Percentiles rank a stretch among this genome's conserved stretches.
phyloP scores from a whole-genome alignment of 331 rosid genomes.

The Prunus yedoensis region DNA sequence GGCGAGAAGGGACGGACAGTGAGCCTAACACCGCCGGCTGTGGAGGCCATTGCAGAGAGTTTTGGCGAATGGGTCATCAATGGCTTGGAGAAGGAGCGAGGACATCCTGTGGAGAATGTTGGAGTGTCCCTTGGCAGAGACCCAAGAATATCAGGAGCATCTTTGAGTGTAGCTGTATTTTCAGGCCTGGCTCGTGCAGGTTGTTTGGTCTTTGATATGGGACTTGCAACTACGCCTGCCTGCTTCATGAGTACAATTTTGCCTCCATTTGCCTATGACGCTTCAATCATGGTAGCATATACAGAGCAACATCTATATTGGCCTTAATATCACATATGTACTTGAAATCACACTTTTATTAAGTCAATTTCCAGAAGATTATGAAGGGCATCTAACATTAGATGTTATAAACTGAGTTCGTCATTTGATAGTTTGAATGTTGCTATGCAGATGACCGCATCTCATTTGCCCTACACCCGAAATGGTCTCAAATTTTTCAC shows the following conservation, averaged over 20 bases:
- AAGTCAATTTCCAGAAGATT: not conserved
- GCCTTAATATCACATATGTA: not conserved
- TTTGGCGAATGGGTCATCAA: conserved; percentile 82
- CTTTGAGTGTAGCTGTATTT: conserved; percentile 68
- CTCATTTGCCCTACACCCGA: conserved; percentile 86
- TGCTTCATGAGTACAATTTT: conserved; percentile 93
- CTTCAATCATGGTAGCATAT: conserved; percentile 76
- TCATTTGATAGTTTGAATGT: not conserved
- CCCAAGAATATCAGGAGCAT: conserved; percentile 63
- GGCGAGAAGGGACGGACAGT: conserved; percentile 80
- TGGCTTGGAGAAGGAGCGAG: conserved; percentile 48
- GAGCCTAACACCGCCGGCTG: conserved; percentile 69
- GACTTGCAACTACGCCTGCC: conserved; percentile 90
- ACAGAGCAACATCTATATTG: not conserved
- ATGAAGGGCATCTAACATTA: no score
- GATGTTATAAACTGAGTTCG: not conserved
- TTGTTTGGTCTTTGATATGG: conserved; percentile 70
- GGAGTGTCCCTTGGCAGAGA: conserved; percentile 77
- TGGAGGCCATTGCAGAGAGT: conserved; percentile 82
- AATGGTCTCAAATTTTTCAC: conserved; percentile 90
- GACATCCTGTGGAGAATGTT: conserved; percentile 38
- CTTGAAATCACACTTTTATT: not conserved
- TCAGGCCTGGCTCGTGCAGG: conserved; percentile 75
- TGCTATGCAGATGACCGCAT: conserved; percentile 77
- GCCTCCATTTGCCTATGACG: conserved; percentile 70